Evolutionary conservation across 2,329 filamentous ascomycete species (phyloP), one percentile per base, ranked within the genome.

Genomic region (Rhexocercosporidium sp.): DNA sequence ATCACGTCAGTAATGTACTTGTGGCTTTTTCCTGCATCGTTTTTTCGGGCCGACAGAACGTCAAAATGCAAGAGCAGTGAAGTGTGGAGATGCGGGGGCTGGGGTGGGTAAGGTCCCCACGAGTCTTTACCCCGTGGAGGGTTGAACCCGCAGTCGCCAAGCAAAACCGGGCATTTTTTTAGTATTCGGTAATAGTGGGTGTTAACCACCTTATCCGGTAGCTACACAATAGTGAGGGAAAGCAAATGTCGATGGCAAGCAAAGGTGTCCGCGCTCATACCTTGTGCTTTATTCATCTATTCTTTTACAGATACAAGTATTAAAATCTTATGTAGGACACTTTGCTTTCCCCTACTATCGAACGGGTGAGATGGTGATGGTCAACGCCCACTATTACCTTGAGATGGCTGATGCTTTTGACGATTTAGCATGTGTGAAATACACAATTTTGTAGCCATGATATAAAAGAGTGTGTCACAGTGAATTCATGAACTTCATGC

Each of bases 31-130:
- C 31, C 2, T 57, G 7, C 27, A 25, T 22, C 12, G 20, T 5
- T 39, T 14, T 39, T n/a, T 57, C 53, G 53, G 53, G 20, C 53
- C 53, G 53, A 57, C 9, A 25, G 5, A 37, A 57, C n/a, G 3
- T 37, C 34, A 11, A 37, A 53, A 34, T 31, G 9, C 16, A 7
- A 16, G n/a, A n/a, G n/a, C 20, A 37, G 9, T 56, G 51, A 34
- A 37, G 31, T 57, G 53, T 37, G 53, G 53, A 34, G 53, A 39
- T 57, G 53, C 34, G 53, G 53, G 53, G 53, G 7, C 31, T 57
- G 51, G 51, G 53, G 34, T 39, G 53, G 27, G 8, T 39, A 39
- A 56, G 29, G 18, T 29, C 37, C 29, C 46, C 31, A 37, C 9
- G 34, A 37, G 29, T 16, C 51, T 18, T 39, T 57, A 37, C 53